phyloP scores from a whole-genome alignment of 345 rosid species.

The Acer campestre region DNA sequence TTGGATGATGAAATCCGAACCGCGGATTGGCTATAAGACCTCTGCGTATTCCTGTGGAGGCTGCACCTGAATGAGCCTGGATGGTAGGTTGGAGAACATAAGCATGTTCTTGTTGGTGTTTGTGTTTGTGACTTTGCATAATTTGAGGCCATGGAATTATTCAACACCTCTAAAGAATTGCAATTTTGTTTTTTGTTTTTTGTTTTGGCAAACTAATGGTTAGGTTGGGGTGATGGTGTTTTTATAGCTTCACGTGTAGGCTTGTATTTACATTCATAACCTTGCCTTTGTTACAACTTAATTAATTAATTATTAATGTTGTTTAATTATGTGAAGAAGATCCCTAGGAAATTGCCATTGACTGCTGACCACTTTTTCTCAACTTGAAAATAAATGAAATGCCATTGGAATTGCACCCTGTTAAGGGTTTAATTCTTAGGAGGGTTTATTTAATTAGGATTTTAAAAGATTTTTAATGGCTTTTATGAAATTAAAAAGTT shows the following conservation, averaged over 20 bases:
- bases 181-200: background rate
- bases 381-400: background rate
- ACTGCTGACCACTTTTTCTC: background rate
- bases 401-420: background rate
- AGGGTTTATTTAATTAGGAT: too few species aligned
- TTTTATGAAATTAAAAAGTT: too few species aligned
- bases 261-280: background rate
- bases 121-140: conserved; percentile 8
- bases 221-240: background rate
- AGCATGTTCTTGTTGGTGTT: conserved; percentile 27
- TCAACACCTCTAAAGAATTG: background rate
- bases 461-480: too few species aligned
- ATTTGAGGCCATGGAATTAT: conserved; percentile 33
- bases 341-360: background rate
- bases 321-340: background rate
- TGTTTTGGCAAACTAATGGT: conserved; percentile 11
- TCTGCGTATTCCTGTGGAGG: conserved; percentile 32
- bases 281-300: background rate
- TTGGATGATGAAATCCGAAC: background rate
- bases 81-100: conserved; percentile 51
- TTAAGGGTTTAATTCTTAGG: too few species aligned
- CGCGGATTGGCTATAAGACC: background rate
- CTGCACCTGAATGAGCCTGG: conserved; percentile 60
- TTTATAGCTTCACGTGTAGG: conserved; percentile 7
- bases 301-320: background rate